These are phyloP conservation scores for Hygrocybe coccinea DNA, from an alignment of 768 basidiomycete genomes.

Conservation along the genomic window DNA sequence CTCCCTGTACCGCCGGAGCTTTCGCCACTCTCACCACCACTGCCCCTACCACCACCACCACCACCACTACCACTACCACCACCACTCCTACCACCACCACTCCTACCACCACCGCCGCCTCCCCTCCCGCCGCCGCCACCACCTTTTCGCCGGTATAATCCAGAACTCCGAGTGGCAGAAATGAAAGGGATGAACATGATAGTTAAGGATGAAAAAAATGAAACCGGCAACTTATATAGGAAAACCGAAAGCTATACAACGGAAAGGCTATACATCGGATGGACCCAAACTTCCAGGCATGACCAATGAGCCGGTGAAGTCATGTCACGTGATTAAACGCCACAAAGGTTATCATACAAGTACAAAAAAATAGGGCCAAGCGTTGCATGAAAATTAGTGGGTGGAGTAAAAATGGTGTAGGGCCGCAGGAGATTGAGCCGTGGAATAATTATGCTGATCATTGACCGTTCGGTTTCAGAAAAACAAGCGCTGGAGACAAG, in stretches of 20 bases:
- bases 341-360: too few relatives aligned
- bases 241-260: not conserved
- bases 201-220: not conserved
- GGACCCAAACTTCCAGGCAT: too few relatives aligned
- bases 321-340: too few relatives aligned
- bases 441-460: too few relatives aligned
- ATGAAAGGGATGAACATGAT: conserved; percentile 9
- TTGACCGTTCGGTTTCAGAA: too few relatives aligned
- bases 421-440: too few relatives aligned
- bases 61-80: conserved; percentile 15
- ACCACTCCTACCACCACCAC: conserved; percentile 10
- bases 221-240: too few relatives aligned
- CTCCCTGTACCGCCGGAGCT: conserved; percentile 14
- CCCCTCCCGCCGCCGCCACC: not conserved
- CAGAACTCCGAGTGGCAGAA: not conserved
- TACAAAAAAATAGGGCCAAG: too few relatives aligned
- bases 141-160: conserved; percentile 3
- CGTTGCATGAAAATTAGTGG: too few relatives aligned
- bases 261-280: not conserved
- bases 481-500: too few relatives aligned
- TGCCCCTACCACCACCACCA: conserved; percentile 22
- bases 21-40: conserved; percentile 20
- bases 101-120: too few relatives aligned
- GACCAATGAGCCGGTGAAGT: not conserved
- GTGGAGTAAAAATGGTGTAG: too few relatives aligned